phyloP scores from a whole-genome alignment of 805 yeast genomes.

The Candida maris region DNA sequence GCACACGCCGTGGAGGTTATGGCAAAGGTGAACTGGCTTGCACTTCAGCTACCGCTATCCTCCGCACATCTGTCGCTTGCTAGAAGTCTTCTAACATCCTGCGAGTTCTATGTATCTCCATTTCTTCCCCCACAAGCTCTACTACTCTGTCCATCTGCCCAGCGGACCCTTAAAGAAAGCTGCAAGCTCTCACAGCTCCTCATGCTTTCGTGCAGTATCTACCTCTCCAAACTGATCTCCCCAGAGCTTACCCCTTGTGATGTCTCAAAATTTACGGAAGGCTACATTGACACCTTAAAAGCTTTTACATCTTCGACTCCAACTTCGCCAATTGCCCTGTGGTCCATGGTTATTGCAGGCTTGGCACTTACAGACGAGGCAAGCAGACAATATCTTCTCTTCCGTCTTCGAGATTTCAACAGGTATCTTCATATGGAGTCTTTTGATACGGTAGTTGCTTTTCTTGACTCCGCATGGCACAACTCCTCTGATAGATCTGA shows the following conservation, averaged over 20 bases:
- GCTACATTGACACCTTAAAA: background rate
- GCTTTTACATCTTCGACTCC: background rate
- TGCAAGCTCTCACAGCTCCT: constrained; percentile 1
- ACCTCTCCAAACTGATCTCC: background rate
- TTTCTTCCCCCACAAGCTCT: constrained; percentile 6
- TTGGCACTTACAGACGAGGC: background rate
- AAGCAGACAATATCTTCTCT: background rate
- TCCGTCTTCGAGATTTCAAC: background rate
- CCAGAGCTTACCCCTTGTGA: background rate
- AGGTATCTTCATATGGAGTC: background rate
- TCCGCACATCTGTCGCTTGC: background rate
- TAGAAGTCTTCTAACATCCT: background rate
- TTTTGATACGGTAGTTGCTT: background rate
- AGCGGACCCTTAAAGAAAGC: constrained; percentile 2
- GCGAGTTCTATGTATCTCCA: background rate
- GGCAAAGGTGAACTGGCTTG: constrained; percentile 33
- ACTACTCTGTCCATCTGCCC: background rate
- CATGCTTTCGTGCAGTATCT: background rate
- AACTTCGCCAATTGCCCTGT: background rate
- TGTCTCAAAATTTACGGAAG: background rate
- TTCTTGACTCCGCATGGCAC: background rate
- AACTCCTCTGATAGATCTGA: background rate
- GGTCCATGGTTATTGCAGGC: background rate
- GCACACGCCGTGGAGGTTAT: constrained; percentile 30
- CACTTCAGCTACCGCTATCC: constrained; percentile 10